These are phyloP conservation scores for Astrephomene gubernaculifera DNA, from an alignment of 139 green algal genomes.

Conservation along the genomic window DNA sequence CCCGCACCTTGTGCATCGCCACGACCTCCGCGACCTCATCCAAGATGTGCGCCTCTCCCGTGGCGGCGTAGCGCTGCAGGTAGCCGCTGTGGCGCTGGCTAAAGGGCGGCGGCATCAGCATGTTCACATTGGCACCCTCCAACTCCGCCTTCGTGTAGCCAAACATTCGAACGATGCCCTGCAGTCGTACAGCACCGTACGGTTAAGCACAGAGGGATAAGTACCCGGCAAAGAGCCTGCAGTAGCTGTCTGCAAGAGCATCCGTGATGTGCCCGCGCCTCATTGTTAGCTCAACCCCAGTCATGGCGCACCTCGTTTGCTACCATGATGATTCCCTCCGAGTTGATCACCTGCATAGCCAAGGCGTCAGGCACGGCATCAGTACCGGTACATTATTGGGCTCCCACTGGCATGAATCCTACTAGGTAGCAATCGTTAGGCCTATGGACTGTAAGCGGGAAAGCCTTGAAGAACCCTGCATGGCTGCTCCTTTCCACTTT, in stretches of 20 bases:
- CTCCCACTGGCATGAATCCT: too few relatives aligned
- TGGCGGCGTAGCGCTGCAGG: conserved; percentile 42
- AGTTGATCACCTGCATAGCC: conserved; percentile 50
- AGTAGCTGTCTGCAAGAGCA: too few relatives aligned
- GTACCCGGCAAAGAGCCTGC: background rate
- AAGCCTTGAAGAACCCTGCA: too few relatives aligned
- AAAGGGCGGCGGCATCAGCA: conserved; percentile 56
- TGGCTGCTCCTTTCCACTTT: too few relatives aligned
- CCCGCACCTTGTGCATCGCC: conserved; percentile 44
- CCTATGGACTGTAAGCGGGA: too few relatives aligned
- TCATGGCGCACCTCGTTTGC: conserved; percentile 42
- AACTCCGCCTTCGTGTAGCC: conserved; percentile 50
- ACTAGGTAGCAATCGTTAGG: too few relatives aligned
- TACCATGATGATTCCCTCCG: conserved; percentile 48
- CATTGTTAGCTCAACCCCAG: too few relatives aligned
- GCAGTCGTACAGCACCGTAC: background rate
- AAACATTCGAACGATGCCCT: conserved; percentile 41
- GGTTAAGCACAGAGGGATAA: background rate
- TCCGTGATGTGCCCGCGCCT: too few relatives aligned
- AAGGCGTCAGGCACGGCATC: too few relatives aligned
- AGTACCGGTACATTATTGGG: too few relatives aligned
- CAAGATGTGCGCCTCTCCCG: conserved; percentile 53
- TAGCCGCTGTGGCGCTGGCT: conserved; percentile 38
- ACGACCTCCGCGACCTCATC: conserved; percentile 53
- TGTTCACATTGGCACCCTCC: conserved; percentile 41